A percentile compares a stretch with the other conserved stretches of the same genome.
phyloP scores from a whole-genome alignment of 2,329 filamentous ascomycete species.

The Aspergillus vadensis region DNA sequence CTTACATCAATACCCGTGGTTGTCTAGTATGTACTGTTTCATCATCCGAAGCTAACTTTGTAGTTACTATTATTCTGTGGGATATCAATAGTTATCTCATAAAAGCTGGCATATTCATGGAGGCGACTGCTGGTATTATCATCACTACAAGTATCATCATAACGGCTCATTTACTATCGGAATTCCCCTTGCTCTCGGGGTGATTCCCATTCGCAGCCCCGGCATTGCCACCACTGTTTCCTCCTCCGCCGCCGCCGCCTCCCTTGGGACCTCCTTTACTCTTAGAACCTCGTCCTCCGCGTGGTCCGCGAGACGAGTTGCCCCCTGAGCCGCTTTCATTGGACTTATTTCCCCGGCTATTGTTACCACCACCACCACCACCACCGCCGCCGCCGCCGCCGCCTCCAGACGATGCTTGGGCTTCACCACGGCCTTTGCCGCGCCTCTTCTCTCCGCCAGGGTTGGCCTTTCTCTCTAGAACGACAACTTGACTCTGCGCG shows the following conservation, averaged over 20 bases:
- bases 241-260: background rate
- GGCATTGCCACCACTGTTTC: background rate
- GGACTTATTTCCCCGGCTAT: constrained; percentile 13
- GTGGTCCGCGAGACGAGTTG: constrained; percentile 22
- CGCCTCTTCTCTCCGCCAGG: constrained; percentile 36
- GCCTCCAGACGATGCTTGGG: constrained; percentile 13
- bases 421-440: constrained; percentile 33
- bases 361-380: constrained; percentile 7
- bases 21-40: too few relatives aligned
- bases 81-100: background rate
- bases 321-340: constrained; percentile 21
- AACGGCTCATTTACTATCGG: constrained; percentile 21
- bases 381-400: background rate
- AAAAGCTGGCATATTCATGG: background rate
- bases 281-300: constrained; percentile 23
- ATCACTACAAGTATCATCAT: constrained; percentile 11
- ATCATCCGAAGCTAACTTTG: too few relatives aligned
- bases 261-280: constrained; percentile 20
- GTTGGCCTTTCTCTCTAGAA: constrained; percentile 64
- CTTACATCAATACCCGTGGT: too few relatives aligned
- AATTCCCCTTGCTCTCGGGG: constrained; percentile 14
- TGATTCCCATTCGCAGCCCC: constrained; percentile 12
- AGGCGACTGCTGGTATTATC: constrained; percentile 9
- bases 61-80: too few relatives aligned
- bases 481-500: constrained; percentile 81